Base-by-base conservation (phyloP, 73 alveolate species). In the Paramecium primaurelia region DNA sequence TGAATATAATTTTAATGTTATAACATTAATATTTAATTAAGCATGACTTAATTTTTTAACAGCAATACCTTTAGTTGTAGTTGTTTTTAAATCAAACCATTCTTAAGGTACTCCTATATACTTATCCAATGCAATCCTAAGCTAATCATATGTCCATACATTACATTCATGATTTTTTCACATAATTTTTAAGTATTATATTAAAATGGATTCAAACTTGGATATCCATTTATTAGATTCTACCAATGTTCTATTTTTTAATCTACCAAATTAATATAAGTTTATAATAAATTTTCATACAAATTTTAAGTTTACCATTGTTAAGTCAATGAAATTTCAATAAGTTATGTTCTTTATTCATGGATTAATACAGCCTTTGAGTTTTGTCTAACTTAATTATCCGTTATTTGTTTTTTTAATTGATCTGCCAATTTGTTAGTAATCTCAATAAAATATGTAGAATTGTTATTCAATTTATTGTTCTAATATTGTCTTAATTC, bases 81-180 rank as follows among this genome's bases (percentile, higher is more conserved):
- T 80, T 18, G 91, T 80, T 47, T 80, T 80, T 12, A 80, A 7
- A 47, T 80, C 91, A 80, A 80, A 80, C 91, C 91, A 80, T 80
- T 80, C 91, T 80, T 40, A 47, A 25, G 91, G 91, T 14, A 80
- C 75, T 45, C 91, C 91, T 20, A 80, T 80, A 47, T 38, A 80
- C 14, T 47, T 47, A 49, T 80, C 91, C 16, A 80, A 26, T 44
- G 47, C 58, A 22, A 32, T 80, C 51, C 58, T 45, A 8, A 80
- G 44, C 75, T 80, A 80, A 47, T 80, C 71, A 64, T 64, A 64
- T 64, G 51, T 64, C 84, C 84, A 64, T 64, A 64, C 84, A 64
- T 64, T 64, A 64, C 84, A 64, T 64, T 34, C 51, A 34, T 64
- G 36, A 80, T 80, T 26, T 26, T 80, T 42, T 80, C 71, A 80